Conservation (phyloP, 2,329 filamentous ascomycete genomes). For the Penicillium sp. region DNA sequence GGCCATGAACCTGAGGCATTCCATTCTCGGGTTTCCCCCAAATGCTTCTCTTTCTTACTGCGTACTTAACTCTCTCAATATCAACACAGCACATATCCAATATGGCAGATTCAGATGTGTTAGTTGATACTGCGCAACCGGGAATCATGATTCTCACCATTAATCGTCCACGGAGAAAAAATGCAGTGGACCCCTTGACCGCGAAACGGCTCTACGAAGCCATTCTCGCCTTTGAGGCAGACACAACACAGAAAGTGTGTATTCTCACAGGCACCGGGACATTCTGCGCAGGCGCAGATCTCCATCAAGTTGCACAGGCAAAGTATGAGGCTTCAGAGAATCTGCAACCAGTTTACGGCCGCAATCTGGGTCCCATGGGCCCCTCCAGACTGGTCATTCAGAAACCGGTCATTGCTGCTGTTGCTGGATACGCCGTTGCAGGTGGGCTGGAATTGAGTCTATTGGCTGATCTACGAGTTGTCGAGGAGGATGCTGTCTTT, state of each 20-base stretch:
- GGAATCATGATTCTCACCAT: conserved; percentile 55
- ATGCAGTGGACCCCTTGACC: conserved; percentile 50
- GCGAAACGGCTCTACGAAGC: conserved; percentile 46
- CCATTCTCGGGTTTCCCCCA: background rate
- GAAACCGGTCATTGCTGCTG: conserved; percentile 51
- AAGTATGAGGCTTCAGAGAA: conserved; percentile 9
- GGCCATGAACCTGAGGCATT: conserved; percentile 9
- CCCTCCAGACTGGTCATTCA: conserved; percentile 47
- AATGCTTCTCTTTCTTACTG: background rate
- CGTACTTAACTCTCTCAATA: background rate
- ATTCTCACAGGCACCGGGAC: conserved; percentile 47
- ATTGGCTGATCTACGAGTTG: conserved; percentile 51
- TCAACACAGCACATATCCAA: background rate
- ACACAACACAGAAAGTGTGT: conserved; percentile 50
- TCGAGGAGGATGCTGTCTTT: conserved; percentile 51
- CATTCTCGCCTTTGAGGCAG: conserved; percentile 48
- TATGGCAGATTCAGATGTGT: conserved; percentile 6
- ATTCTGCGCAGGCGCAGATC: conserved; percentile 53
- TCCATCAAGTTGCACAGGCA: conserved; percentile 42
- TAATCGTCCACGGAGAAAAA: conserved; percentile 48
- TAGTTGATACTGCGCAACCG: conserved; percentile 7
- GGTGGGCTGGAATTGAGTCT: conserved; percentile 52
- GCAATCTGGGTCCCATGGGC: conserved; percentile 49
- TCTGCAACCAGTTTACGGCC: conserved; percentile 31
- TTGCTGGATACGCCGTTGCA: conserved; percentile 52